A percentile compares a stretch with the other conserved stretches of the same genome.
phyloP scores from a whole-genome alignment of 2,329 filamentous ascomycete genomes.

The Aureobasidium sp. region DNA sequence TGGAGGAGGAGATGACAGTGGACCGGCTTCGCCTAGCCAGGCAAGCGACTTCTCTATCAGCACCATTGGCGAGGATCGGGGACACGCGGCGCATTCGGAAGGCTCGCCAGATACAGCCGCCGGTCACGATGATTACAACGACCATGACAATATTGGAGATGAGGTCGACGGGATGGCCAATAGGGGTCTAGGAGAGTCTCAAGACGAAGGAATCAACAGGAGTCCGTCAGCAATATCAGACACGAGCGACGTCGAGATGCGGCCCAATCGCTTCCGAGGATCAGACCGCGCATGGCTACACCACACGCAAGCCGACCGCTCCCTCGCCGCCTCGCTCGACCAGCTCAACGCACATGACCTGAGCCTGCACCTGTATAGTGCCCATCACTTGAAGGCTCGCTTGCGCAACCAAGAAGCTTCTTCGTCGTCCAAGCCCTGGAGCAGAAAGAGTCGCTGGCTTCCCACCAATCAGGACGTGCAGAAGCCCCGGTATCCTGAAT shows the following conservation, averaged over 20 bases:
- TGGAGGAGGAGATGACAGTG: not conserved
- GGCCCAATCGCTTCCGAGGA: constrained; percentile 57
- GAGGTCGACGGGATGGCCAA: not conserved
- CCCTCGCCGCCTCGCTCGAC: constrained; percentile 54
- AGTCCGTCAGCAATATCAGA: constrained; percentile 2
- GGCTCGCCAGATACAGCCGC: not conserved
- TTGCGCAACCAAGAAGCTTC: constrained; percentile 15
- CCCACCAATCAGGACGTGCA: constrained; percentile 24
- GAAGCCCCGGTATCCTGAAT: constrained; percentile 37
- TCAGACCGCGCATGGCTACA: constrained; percentile 56
- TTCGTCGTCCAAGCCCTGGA: constrained; percentile 23
- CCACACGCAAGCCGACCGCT: constrained; percentile 54
- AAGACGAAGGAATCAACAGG: not conserved
- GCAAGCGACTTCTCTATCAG: constrained; percentile 8
- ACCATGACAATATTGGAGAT: not conserved
- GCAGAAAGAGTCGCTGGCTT: constrained; percentile 34
- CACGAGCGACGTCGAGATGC: not conserved
- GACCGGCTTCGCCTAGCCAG: constrained; percentile 2
- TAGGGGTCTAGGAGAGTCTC: not conserved
- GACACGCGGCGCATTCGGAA: not conserved
- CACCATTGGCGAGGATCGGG: not conserved
- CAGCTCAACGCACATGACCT: constrained; percentile 58
- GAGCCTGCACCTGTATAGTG: constrained; percentile 68
- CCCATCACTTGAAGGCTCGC: constrained; percentile 57
- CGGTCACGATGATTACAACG: not conserved